Conservation (phyloP, 192 early-diverging fungal species). For the Umbelopsis vinacea region DNA sequence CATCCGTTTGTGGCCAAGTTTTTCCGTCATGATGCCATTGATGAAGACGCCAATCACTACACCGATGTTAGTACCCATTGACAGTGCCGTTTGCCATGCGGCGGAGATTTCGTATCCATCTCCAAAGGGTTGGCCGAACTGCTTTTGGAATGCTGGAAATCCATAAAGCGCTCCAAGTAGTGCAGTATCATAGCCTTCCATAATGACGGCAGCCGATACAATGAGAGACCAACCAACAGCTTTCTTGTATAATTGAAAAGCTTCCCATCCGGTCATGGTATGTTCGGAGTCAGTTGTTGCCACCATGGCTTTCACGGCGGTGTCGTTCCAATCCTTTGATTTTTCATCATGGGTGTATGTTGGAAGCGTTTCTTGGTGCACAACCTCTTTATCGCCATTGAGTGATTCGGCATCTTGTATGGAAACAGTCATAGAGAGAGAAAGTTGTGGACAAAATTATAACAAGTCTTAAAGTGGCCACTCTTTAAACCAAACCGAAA, state of each 20-base stretch:
- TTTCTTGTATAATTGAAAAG: neutral
- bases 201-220: neutral
- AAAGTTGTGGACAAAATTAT: too few relatives aligned
- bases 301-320: neutral
- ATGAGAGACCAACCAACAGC: neutral
- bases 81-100: neutral
- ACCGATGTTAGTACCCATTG: neutral
- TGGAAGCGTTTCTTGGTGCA: neutral
- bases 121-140: neutral
- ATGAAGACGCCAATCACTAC: neutral
- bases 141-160: conserved; percentile 3
- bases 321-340: neutral
- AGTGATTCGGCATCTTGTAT: neutral
- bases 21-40: neutral
- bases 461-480: neutral
- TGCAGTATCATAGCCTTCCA: neutral
- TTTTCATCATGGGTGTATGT: neutral
- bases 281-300: neutral
- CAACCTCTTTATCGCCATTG: neutral
- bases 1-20: neutral
- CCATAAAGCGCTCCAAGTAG: neutral
- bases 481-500: neutral
- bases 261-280: neutral
- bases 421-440: neutral
- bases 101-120: conserved; percentile 2